A percentile compares a stretch with the other conserved stretches of the same genome.
Conservation (phyloP, 768 basidiomycete species). For the Cystobasidium ongulense region DNA sequence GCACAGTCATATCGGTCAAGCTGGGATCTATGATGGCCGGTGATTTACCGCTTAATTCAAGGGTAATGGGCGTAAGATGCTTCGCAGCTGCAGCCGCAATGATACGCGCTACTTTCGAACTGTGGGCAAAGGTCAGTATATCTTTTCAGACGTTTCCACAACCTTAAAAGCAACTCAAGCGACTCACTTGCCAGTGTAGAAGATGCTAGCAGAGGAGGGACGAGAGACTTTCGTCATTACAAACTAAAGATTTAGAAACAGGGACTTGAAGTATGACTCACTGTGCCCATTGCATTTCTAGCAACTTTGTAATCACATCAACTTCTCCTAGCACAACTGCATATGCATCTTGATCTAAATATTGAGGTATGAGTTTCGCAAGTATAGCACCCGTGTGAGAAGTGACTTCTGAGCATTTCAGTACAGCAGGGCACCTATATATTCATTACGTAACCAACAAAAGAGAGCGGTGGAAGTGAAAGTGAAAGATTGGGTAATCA, state of each 20-base stretch:
- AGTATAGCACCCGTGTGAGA: conserved; percentile 56
- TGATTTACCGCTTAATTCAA: conserved; percentile 48
- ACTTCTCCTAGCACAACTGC: conserved; percentile 63
- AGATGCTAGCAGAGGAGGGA: conserved; percentile 5
- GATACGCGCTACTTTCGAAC: conserved; percentile 57
- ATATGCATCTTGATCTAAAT: conserved; percentile 62
- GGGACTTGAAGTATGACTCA: conserved; percentile 5
- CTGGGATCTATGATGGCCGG: conserved; percentile 55
- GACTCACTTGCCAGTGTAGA: conserved; percentile 30
- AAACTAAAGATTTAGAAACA: conserved; percentile 26
- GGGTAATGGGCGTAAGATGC: conserved; percentile 60
- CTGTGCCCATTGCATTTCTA: conserved; percentile 45
- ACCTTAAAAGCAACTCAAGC: background rate
- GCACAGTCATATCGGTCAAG: conserved; percentile 48
- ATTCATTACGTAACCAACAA: background rate
- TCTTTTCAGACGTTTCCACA: background rate
- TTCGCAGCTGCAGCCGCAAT: conserved; percentile 69
- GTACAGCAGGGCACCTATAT: conserved; percentile 16
- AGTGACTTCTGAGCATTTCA: conserved; percentile 59
- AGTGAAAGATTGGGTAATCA: too few relatives aligned
- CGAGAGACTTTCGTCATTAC: background rate
- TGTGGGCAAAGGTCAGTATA: conserved; percentile 59
- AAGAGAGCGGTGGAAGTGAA: background rate
- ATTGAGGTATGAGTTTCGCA: conserved; percentile 63
- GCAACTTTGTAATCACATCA: conserved; percentile 63